phyloP scores from a whole-genome alignment of 2,329 filamentous ascomycete genomes.

The Simplicillium aogashimaense region DNA sequence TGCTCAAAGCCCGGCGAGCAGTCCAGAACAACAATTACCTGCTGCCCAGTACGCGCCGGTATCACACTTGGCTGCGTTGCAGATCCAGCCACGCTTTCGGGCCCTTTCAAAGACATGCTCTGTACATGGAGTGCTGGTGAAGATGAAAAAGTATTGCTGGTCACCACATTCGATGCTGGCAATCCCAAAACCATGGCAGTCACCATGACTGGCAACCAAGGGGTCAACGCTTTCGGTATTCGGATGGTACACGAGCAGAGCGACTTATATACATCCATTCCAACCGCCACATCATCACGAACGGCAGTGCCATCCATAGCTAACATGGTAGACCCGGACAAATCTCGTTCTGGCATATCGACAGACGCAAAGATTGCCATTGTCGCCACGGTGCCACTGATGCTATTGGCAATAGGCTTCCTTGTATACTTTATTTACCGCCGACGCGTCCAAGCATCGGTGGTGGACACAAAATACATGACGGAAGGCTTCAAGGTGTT shows the following conservation, averaged over 20 bases:
- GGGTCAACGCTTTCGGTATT: slow-evolving; percentile 22
- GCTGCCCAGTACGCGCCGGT: slow-evolving; percentile 18
- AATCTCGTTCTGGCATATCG: no score
- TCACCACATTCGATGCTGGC: slow-evolving; percentile 14
- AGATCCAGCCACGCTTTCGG: slow-evolving; percentile 12
- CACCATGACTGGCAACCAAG: slow-evolving; percentile 13
- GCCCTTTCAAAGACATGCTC: slow-evolving; percentile 15
- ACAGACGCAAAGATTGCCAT: no score
- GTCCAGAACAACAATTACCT: slow-evolving; percentile 22
- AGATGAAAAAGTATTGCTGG: slow-evolving; percentile 11
- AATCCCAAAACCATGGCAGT: slow-evolving; percentile 11
- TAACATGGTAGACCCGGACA: no score
- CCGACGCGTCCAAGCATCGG: no score
- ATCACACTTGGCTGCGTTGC: slow-evolving; percentile 18
- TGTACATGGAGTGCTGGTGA: slow-evolving; percentile 23
- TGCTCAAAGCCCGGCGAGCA: slow-evolving; percentile 5
- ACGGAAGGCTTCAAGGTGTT: no score
- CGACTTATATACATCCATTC: slow-evolving; percentile 9
- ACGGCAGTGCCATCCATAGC: no score
- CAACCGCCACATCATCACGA: no score
- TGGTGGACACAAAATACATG: no score
- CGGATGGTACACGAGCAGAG: slow-evolving; percentile 23
- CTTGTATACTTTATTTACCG: no score
- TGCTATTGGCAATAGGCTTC: no score
- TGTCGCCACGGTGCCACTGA: no score